phyloP scores from a whole-genome alignment of 257 asterid genomes.

The Nicotiana paniculata region DNA sequence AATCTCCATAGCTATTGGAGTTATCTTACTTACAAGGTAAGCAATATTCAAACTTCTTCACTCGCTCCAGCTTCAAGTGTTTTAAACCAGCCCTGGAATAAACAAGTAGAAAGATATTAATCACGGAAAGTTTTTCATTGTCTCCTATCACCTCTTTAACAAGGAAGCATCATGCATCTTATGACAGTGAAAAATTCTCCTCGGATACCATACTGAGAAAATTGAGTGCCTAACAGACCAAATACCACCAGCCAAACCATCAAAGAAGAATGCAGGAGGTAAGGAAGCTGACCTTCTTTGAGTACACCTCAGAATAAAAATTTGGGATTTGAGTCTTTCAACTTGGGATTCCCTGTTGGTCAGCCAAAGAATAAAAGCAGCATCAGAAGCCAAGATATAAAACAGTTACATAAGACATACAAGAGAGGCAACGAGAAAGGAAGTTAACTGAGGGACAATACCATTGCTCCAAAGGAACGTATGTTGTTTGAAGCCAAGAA shows the following conservation, averaged over 20 bases:
- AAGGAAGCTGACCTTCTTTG: constrained; percentile 66
- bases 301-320: constrained; percentile 72
- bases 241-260: background rate
- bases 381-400: background rate
- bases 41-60: constrained; percentile 87
- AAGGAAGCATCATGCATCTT: background rate
- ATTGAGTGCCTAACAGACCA: background rate
- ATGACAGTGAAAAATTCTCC: background rate
- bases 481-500: background rate
- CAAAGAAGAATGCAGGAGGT: constrained; percentile 2
- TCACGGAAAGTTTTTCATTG: background rate
- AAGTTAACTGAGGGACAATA: background rate
- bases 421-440: constrained; percentile 1
- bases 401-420: background rate
- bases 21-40: constrained; percentile 66
- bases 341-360: constrained; percentile 73
- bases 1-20: background rate
- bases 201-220: background rate
- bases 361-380: background rate
- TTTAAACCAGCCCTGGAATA: constrained; percentile 78
- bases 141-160: background rate
- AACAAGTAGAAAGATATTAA: constrained; percentile 8
- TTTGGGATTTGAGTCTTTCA: constrained; percentile 82
- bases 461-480: background rate
- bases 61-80: constrained; percentile 73